Evolutionary conservation across 352 stramenopile species (phyloP).

Genomic region (Phytophthora aleatoria): DNA sequence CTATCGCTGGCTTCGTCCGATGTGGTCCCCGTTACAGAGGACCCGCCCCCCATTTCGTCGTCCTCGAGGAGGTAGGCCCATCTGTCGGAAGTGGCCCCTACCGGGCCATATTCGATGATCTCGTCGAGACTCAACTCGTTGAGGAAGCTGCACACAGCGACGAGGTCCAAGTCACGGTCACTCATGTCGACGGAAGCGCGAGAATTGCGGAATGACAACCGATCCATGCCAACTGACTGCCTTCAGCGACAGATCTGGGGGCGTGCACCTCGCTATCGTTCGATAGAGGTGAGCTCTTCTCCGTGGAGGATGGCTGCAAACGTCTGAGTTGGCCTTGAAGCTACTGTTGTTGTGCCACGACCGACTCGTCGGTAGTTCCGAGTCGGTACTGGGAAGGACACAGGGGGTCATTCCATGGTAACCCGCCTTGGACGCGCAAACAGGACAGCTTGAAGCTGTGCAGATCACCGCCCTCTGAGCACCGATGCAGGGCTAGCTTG

Average conservation of each 20-base stretch:
- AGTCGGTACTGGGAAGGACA: background rate
- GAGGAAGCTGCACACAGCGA: conserved; percentile 33
- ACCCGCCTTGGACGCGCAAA: background rate
- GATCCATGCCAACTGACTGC: background rate
- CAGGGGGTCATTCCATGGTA: background rate
- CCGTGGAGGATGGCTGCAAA: conserved; percentile 4
- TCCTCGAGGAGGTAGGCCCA: conserved; percentile 7
- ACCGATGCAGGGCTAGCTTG: no score
- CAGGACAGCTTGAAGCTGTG: background rate
- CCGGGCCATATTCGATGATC: conserved; percentile 23
- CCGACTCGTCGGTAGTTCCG: conserved; percentile 1
- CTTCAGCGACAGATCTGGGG: conserved; percentile 10
- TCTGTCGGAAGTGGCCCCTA: background rate
- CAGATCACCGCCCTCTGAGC: background rate
- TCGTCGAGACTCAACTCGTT: conserved; percentile 35
- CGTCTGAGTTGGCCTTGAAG: conserved; percentile 1
- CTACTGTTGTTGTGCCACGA: background rate
- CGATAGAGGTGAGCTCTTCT: conserved; percentile 9
- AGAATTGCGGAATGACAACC: conserved; percentile 23
- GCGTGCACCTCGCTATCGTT: conserved; percentile 2
- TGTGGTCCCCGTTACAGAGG: conserved; percentile 16
- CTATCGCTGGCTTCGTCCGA: conserved; percentile 27
- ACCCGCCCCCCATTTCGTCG: conserved; percentile 4
- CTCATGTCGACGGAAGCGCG: conserved; percentile 17
- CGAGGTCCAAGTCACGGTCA: conserved; percentile 22